Conservation (phyloP, 2,329 filamentous ascomycete genomes). For the Hypoxylon sp. region DNA sequence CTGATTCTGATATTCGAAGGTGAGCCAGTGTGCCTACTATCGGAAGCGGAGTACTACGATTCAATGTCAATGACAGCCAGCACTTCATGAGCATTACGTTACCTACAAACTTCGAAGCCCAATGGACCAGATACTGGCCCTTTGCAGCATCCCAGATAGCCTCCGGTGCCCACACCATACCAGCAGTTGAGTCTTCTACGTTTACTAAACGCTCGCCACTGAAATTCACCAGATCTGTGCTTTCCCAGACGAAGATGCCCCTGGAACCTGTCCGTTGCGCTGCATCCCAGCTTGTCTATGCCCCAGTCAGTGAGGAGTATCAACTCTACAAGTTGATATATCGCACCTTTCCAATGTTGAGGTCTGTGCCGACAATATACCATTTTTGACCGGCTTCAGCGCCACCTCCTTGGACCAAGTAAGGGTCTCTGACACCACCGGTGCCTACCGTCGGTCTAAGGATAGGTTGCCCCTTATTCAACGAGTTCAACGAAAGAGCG, state of each 20-base stretch:
- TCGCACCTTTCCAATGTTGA: slow-evolving; percentile 61
- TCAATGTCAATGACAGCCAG: not conserved
- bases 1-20: slow-evolving; percentile 61
- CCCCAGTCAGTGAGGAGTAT: slow-evolving; percentile 10
- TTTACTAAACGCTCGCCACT: slow-evolving; percentile 59
- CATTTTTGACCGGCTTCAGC: slow-evolving; percentile 62
- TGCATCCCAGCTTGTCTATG: slow-evolving; percentile 64
- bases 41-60: slow-evolving; percentile 58
- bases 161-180: slow-evolving; percentile 70
- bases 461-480: slow-evolving; percentile 62
- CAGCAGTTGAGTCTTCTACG: slow-evolving; percentile 65
- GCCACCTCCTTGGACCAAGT: slow-evolving; percentile 61
- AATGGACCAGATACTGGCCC: slow-evolving; percentile 60
- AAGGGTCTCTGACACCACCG: slow-evolving; percentile 64
- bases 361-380: slow-evolving; percentile 67
- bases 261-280: slow-evolving; percentile 63
- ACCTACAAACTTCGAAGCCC: slow-evolving; percentile 61
- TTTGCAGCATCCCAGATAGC: slow-evolving; percentile 64
- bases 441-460: slow-evolving; percentile 64
- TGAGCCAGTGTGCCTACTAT: slow-evolving; percentile 61
- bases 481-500: slow-evolving; percentile 59
- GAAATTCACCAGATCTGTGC: slow-evolving; percentile 63
- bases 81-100: not conserved
- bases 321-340: too few species aligned
- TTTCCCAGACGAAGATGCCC: slow-evolving; percentile 68